Evolutionary conservation across 495 filamentous ascomycete species (phyloP).

Genomic region (Sordaria brevicollis): DNA sequence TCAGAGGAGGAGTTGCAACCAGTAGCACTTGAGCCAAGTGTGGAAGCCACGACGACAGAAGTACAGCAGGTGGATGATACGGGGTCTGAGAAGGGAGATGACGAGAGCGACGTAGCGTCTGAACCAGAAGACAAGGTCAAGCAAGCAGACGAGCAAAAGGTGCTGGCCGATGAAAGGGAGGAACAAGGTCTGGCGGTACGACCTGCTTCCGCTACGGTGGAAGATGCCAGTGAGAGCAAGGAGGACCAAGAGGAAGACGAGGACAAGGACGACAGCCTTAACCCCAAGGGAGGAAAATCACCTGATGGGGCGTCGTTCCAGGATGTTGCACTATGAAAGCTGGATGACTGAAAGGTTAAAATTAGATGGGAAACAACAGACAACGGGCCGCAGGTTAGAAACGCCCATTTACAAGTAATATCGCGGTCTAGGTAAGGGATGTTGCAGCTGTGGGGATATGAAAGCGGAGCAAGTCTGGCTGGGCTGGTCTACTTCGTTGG

Average conservation of each 20-base stretch:
- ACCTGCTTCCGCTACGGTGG: constrained; percentile 22
- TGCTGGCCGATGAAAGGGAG: constrained; percentile 42
- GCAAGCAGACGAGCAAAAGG: constrained; percentile 44
- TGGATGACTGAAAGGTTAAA: background rate
- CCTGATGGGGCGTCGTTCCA: constrained; percentile 41
- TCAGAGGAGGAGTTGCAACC: background rate
- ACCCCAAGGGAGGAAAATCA: constrained; percentile 28
- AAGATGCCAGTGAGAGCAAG: constrained; percentile 21
- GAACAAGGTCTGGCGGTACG: constrained; percentile 36
- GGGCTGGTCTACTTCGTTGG: background rate
- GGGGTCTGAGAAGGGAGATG: constrained; percentile 16
- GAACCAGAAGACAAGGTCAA: constrained; percentile 25
- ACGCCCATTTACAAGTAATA: background rate
- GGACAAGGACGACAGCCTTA: constrained; percentile 19
- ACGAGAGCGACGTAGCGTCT: constrained; percentile 10
- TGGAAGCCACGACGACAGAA: constrained; percentile 13
- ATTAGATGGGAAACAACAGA: background rate
- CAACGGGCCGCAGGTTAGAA: background rate
- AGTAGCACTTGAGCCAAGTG: constrained; percentile 7
- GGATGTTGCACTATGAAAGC: constrained; percentile 39
- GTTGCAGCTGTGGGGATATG: background rate
- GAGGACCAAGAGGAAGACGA: constrained; percentile 26
- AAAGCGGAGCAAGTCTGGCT: background rate
- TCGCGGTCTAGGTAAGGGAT: background rate
- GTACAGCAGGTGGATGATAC: constrained; percentile 14